Evolutionary conservation across 176 grass and related monocot species (phyloP).

Genomic region (Secale cereale): DNA sequence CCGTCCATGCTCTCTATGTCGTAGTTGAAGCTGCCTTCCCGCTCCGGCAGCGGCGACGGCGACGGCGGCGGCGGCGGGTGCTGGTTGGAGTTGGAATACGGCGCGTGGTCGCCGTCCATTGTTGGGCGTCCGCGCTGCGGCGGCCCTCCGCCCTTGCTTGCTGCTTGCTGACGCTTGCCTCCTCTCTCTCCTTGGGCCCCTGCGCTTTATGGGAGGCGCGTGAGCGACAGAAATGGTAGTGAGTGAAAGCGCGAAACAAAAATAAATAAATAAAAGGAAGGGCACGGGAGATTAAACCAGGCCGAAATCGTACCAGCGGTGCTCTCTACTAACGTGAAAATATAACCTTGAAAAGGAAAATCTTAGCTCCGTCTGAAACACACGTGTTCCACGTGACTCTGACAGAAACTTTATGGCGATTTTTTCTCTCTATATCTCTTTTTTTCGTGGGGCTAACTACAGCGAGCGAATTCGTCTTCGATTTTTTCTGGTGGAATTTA

Average conservation of each 20-base stretch:
- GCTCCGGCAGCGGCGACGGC: conserved; percentile 2
- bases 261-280: background rate
- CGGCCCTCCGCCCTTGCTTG: background rate
- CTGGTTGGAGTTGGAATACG: conserved; percentile 16
- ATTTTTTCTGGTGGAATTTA: background rate
- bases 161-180: background rate
- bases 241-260: background rate
- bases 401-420: too few relatives aligned
- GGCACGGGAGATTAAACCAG: too few relatives aligned
- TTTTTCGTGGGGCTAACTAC: too few relatives aligned
- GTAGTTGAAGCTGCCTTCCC: conserved; percentile 38
- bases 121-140: background rate
- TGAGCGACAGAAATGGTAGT: background rate
- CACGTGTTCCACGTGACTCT: background rate
- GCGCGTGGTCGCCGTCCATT: conserved; percentile 43
- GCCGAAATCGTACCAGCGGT: too few relatives aligned
- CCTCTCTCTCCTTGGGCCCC: background rate
- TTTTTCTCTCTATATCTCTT: too few relatives aligned
- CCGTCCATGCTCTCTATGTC: conserved; percentile 82
- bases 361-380: background rate
- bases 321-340: too few relatives aligned
- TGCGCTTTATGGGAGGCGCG: background rate
- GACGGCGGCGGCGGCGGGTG: background rate
- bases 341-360: background rate
- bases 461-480: background rate